Evolutionary conservation across 1,284 basidiomycete species (phyloP).

Genomic region (Somion occarium): DNA sequence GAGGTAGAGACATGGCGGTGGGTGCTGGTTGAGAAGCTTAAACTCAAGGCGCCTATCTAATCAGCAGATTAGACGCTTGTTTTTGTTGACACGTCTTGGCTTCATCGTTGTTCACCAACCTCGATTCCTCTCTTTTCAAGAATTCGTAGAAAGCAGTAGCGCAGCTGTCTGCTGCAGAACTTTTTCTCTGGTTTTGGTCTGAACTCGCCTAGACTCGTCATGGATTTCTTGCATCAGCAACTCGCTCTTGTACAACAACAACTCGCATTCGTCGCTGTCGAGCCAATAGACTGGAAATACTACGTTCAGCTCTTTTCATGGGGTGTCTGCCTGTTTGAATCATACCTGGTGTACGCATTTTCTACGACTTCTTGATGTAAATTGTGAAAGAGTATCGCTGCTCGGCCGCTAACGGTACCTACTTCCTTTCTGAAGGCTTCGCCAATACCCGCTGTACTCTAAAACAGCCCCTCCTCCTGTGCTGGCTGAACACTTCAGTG

Average conservation of each 20-base stretch:
- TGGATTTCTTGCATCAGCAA: constrained; percentile 31
- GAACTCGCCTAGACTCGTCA: no score
- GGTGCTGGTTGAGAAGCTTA: neutral
- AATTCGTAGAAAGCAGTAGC: no score
- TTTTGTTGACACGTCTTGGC: neutral
- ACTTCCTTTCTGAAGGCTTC: constrained; percentile 41
- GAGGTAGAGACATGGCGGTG: neutral
- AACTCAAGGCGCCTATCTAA: neutral
- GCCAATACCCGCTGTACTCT: constrained; percentile 83
- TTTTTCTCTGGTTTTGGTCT: no score
- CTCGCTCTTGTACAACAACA: constrained; percentile 48
- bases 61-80: neutral
- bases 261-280: constrained; percentile 32
- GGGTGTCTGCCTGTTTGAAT: constrained; percentile 79
- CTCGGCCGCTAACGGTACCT: constrained; percentile 5
- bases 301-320: constrained; percentile 64
- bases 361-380: neutral
- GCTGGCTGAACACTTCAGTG: constrained; percentile 68
- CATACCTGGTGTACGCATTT: constrained; percentile 69
- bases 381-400: constrained; percentile 1
- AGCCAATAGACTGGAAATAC: constrained; percentile 32
- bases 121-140: no score
- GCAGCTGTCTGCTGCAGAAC: no score
- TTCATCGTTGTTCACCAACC: no score
- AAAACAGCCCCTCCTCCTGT: constrained; percentile 74